Base-by-base conservation (phyloP, 1,139 yeast species). In the Hansenula anomala region DNA sequence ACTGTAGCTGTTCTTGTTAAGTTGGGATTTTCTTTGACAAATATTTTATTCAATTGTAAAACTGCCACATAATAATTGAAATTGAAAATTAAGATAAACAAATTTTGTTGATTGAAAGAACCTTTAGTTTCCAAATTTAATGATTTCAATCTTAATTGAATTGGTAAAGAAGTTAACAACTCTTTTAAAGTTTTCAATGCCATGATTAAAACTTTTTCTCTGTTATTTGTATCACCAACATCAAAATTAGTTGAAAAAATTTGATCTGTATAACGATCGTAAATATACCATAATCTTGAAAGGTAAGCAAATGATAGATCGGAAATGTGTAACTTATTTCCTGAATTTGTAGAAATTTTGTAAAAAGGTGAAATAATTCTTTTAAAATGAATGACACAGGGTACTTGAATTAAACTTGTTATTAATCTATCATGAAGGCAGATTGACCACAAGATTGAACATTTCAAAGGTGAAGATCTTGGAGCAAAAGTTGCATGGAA, bases 251-350 rank as follows among this genome's bases (percentile, higher is more conserved):
- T 47, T 1, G 62, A 55, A 29, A 48, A 49, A 5, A 59, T 57
- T 36, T 59, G 62, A 38, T 57, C 60, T 13, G 51, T 46, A 30
- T 54, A 58, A 20, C 60, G 35, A 36, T 59, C 63, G 33, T 43
- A 46, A 6, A 56, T 54, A 35, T 57, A 59, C 56, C 56, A 55
- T 11, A 58, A 34, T 24, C 60, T 45, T 2, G 56, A 45, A 11
- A 42, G 35, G 33, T 48, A 54, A 22, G 58, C 44, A 33, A 58
- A 59, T 2, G 48, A 38, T n/a, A 52, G 28, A 27, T 59, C 63
- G 13, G 43, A 30, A 3, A 46, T 18, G 37, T 52, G 49, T 23
- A 30, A 29, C 0, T 35, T 19, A 6, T 30, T 29, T 4, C 37
- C 36, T 2, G 36, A 22, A 3, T 29, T 24, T 9, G 42, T 34